Evolutionary conservation across 768 basidiomycete genomes (phyloP), one percentile per base, ranked within the genome.

Genomic region (Coprinellus micaceus): DNA sequence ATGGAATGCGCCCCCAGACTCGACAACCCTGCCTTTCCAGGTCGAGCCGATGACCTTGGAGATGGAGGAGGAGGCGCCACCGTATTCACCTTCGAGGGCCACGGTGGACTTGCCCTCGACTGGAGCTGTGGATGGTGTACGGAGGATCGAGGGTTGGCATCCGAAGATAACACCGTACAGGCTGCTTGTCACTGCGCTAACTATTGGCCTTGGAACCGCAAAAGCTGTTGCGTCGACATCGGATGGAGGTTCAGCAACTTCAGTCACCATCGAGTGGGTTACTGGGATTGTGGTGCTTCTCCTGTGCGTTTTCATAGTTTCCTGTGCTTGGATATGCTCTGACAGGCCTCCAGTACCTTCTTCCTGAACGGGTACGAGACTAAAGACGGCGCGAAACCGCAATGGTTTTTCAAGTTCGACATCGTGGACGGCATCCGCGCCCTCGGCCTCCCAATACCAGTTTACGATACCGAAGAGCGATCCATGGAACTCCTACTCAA

Each of bases 391-490:
- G 51, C 51, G 7, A 17, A 24, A 13, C 51, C 51, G 11, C 5
- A 17, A 9, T 56, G 45, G 54, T 40, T 56, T 19, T 56, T 56
- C 44, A 47, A 56, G 22, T 10, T 17, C 15, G 54, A 56, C 30
- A n/a, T 12, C 13, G 13, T 49, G 17, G 21, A 22, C 13, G 9
- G 13, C 22, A 15, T 54, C 11, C 22, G 41, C 7, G 17, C n/a
- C 11, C 12, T 46, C 17, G 12, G 22, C 21, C 25, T 47, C 9
- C 21, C 21, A 26, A 22, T 47, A 22, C 10, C 11, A 9, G 9
- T 47, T 47, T 57, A 51, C 39, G n/a, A 15, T 3, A 51, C 50
- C 19, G 51, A 58, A 12, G 56, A 58, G 39, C 50, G 56, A 5
- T 6, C 28, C 15, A 9, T 46, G 25, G 39, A 29, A 9, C 28